Base-by-base conservation (phyloP, 225 moss, liverwort and hornwort genomes). In the Climacium dendroides region DNA sequence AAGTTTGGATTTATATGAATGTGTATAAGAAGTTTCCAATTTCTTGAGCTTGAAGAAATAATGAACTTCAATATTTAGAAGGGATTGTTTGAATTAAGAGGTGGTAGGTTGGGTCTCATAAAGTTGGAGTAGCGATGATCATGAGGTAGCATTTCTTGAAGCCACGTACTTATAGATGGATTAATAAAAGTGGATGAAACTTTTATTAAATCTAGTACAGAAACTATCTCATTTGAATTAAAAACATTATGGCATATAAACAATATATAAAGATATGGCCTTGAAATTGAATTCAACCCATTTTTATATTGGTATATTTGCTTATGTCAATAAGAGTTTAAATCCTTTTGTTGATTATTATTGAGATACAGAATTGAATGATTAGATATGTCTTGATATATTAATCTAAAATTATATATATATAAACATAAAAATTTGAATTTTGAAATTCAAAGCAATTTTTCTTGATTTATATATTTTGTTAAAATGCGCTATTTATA, bases 251-350 rank as follows among this genome's bases (percentile, higher is more conserved):
- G 3, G 5, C 5, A 26, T 25, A 3, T 9, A 24, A 47, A 80
- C 2, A 30, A 32, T 41, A 59, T 0, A 30, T 34, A 9, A 45
- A 62, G 47, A 48, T 1, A 26, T 25, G 10, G 16, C 11, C 1
- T 48, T 64, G 1, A 50, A 9, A 8, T 28, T 66, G 7, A 81
- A n/a, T 64, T 50, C 5, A 81, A 26, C 7, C n/a, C 12, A 25
- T 78, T 0, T 28, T n/a, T 39, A 19, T 19, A 11, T 39, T 58
- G 0, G 0, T 0, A 1, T 39, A 2, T 0, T 78, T 39, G 0
- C 19, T 54, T 10, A 77, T 54, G 1, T 24, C 18, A 7, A 57
- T 25, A 11, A 28, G 11, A 39, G 0, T 11, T 37, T 4, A 26
- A 57, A 55, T 26, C 4, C 1, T 7, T 4, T 25, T 55, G 0